A percentile compares a stretch with the other conserved stretches of the same genome.
These are phyloP conservation scores for Candida verbasci DNA, from an alignment of 805 yeast genomes.

Conservation along the genomic window DNA sequence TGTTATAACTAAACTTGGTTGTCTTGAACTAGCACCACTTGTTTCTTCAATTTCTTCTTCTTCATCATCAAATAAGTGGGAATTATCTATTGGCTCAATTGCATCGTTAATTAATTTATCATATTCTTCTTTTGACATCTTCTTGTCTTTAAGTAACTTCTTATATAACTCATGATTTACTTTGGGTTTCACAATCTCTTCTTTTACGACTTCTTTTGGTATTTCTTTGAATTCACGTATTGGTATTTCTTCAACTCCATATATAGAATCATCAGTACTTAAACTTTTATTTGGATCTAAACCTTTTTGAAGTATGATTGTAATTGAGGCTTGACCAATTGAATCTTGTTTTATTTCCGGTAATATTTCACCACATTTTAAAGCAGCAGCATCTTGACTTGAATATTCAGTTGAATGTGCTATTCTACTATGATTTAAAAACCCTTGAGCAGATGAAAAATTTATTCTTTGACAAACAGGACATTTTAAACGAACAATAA, in stretches of 20 bases:
- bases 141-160: constrained; percentile 31
- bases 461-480: constrained; percentile 63
- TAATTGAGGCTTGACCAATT: constrained; percentile 40
- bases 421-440: constrained; percentile 69
- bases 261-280: constrained; percentile 32
- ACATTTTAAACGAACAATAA: constrained; percentile 64
- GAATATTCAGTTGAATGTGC: constrained; percentile 70
- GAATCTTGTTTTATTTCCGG: constrained; percentile 55
- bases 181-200: not conserved
- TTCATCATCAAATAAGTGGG: constrained; percentile 40
- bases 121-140: constrained; percentile 28
- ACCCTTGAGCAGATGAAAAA: constrained; percentile 77
- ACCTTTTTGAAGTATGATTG: constrained; percentile 27
- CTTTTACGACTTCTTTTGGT: constrained; percentile 19
- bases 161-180: constrained; percentile 26
- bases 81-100: constrained; percentile 23
- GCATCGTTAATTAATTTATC: constrained; percentile 29
- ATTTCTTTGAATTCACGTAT: not conserved
- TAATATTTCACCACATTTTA: constrained; percentile 56
- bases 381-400: constrained; percentile 71
- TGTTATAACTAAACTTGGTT: constrained; percentile 7
- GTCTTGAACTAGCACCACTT: constrained; percentile 3
- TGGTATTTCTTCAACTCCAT: no score
- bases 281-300: constrained; percentile 42
- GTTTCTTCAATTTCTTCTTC: constrained; percentile 17